phyloP scores from a whole-genome alignment of 176 grass and related monocot genomes.

The Puya raimondii region DNA sequence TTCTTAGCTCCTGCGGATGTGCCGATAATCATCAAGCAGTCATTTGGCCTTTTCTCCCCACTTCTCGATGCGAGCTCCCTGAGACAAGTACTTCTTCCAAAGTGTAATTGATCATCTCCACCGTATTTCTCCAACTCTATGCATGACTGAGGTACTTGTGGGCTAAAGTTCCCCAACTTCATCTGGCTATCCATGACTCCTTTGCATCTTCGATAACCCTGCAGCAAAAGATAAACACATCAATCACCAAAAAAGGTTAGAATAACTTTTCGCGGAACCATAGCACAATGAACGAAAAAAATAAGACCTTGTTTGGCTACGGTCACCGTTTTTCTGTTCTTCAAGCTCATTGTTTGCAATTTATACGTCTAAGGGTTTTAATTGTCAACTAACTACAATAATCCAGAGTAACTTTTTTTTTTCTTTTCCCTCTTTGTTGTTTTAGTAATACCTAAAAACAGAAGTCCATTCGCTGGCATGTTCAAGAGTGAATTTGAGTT shows the following conservation, averaged over 20 bases:
- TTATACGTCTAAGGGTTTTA: too few species aligned
- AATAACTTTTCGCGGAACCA: not conserved
- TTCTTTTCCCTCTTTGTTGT: too few species aligned
- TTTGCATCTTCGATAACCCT: conserved; percentile 13
- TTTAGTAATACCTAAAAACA: too few species aligned
- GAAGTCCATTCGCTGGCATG: too few species aligned
- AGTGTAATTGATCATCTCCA: not conserved
- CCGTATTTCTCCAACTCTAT: conserved; percentile 2
- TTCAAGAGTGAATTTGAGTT: too few species aligned
- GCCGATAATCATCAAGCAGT: not conserved
- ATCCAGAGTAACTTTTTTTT: too few species aligned
- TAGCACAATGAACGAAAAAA: not conserved
- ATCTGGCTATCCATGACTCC: not conserved
- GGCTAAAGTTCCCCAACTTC: not conserved
- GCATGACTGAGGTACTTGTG: not conserved
- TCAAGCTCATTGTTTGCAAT: too few species aligned
- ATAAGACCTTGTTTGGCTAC: not conserved
- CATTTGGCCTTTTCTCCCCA: conserved; percentile 12
- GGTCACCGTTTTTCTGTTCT: too few species aligned
- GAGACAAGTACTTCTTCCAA: not conserved
- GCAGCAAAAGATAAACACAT: not conserved
- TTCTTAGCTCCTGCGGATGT: not conserved
- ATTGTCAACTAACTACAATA: too few species aligned
- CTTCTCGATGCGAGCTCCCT: not conserved
- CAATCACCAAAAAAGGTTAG: not conserved